phyloP scores from a whole-genome alignment of 1,139 yeast species.

The Suhomyces ambrosiae region DNA sequence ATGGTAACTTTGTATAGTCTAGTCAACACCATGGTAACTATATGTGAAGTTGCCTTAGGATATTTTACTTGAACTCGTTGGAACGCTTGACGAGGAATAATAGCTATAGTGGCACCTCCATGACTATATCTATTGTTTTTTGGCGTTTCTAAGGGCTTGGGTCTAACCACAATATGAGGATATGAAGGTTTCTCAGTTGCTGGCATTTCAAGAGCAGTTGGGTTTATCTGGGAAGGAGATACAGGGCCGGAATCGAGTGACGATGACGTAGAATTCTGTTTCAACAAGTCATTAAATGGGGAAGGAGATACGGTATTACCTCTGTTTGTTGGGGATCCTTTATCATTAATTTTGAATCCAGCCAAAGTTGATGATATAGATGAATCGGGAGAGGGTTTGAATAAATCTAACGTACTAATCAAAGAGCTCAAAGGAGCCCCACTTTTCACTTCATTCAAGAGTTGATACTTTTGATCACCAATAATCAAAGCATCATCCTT shows the following conservation, averaged over 20 bases:
- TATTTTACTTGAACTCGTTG: slow-evolving; percentile 69
- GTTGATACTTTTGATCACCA: slow-evolving; percentile 63
- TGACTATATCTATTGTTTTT: slow-evolving; percentile 9
- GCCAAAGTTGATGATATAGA: slow-evolving; percentile 37
- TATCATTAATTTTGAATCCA: slow-evolving; percentile 20
- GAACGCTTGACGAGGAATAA: slow-evolving; percentile 86
- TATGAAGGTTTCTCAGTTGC: slow-evolving; percentile 8
- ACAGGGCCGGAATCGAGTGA: slow-evolving; percentile 1
- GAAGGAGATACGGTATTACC: slow-evolving; percentile 11
- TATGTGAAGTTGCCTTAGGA: slow-evolving; percentile 91
- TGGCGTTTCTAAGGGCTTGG: slow-evolving; percentile 36
- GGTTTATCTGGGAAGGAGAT: slow-evolving; percentile 5
- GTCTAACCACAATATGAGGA: slow-evolving; percentile 61
- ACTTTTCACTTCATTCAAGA: slow-evolving; percentile 80
- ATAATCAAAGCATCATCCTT: slow-evolving; percentile 46
- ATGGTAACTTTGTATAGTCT: slow-evolving; percentile 87
- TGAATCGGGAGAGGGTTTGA: slow-evolving; percentile 19
- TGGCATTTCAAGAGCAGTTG: background rate
- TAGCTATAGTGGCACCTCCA: slow-evolving; percentile 78
- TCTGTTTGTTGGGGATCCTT: slow-evolving; percentile 1
- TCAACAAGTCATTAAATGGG: slow-evolving; percentile 17
- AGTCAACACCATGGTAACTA: slow-evolving; percentile 88
- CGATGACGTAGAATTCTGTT: slow-evolving; percentile 11
- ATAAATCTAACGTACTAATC: slow-evolving; percentile 73
- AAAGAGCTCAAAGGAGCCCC: slow-evolving; percentile 87